Conservation (phyloP, 2,329 filamentous ascomycete genomes). For the Cytospora piceicola region DNA sequence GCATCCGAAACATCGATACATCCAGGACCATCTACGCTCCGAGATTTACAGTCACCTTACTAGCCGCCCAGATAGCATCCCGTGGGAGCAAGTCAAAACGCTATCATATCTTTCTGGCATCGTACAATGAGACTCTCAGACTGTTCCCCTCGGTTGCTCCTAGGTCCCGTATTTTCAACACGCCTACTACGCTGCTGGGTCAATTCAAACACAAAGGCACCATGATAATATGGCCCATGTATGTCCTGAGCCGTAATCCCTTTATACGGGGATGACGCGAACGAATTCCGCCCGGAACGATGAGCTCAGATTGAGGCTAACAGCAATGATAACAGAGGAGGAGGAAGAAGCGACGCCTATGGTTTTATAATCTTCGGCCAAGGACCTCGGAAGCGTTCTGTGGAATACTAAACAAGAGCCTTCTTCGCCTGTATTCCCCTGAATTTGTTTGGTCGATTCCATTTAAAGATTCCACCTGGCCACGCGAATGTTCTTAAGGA, state of each 20-base stretch:
- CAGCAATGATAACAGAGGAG: neutral
- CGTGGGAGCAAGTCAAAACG: neutral
- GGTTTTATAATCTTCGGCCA: slow-evolving; percentile 11
- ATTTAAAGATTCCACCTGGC: neutral
- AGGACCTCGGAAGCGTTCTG: neutral
- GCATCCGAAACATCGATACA: neutral
- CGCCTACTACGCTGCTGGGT: neutral
- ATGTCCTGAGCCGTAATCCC: neutral
- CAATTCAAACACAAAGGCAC: neutral
- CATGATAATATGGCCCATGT: neutral
- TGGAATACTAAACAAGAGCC: neutral
- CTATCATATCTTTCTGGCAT: slow-evolving; percentile 3
- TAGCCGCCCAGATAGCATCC: neutral
- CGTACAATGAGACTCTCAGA: slow-evolving; percentile 4
- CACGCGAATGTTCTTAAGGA: neutral
- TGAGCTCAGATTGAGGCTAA: neutral
- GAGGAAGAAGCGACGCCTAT: neutral
- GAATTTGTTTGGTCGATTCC: neutral
- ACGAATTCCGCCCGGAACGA: neutral
- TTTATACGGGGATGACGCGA: neutral
- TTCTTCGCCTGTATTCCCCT: slow-evolving; percentile 1
- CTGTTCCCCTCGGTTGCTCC: slow-evolving; percentile 8
- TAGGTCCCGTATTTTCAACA: neutral
- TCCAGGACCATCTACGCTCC: neutral
- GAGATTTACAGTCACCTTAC: neutral